Evolutionary conservation across 2,329 filamentous ascomycete species (phyloP).

Genomic region (Tolypocladium capitatum): DNA sequence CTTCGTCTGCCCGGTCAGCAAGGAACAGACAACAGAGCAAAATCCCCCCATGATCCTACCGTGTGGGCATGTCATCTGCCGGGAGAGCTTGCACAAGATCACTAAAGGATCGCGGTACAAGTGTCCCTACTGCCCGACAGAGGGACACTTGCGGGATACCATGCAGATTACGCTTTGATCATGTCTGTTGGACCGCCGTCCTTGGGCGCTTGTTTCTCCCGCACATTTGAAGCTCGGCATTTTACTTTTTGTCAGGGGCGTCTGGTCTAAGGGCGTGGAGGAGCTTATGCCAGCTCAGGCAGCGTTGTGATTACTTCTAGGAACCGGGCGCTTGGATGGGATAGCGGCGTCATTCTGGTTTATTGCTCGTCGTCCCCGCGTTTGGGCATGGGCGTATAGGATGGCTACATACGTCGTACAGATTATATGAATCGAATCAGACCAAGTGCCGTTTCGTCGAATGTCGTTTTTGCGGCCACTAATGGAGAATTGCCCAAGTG

Average conservation of each 20-base stretch:
- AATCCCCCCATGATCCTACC: conserved; percentile 97
- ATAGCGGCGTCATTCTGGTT: neutral
- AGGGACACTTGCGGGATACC: conserved; percentile 67
- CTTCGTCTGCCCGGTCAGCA: conserved; percentile 94
- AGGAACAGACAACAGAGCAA: conserved; percentile 83
- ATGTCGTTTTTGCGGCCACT: neutral
- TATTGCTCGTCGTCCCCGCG: neutral
- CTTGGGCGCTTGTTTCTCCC: neutral
- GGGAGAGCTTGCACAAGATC: conserved; percentile 67
- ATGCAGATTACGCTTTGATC: conserved; percentile 52
- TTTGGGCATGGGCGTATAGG: neutral
- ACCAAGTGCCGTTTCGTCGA: neutral
- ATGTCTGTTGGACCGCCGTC: neutral
- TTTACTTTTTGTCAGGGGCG: neutral
- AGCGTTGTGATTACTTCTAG: neutral
- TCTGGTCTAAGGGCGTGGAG: neutral
- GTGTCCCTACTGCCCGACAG: conserved; percentile 87
- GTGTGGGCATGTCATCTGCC: conserved; percentile 86
- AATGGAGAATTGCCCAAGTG: neutral
- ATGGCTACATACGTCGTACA: neutral
- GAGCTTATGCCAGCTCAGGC: neutral
- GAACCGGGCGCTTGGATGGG: neutral
- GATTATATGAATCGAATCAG: neutral
- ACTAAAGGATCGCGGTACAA: conserved; percentile 76
- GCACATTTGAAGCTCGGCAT: neutral